Evolutionary conservation across 2,329 filamentous ascomycete species (phyloP), one percentile per base, ranked within the genome.

Genomic region (Aspergillus brunneoviolaceus): DNA sequence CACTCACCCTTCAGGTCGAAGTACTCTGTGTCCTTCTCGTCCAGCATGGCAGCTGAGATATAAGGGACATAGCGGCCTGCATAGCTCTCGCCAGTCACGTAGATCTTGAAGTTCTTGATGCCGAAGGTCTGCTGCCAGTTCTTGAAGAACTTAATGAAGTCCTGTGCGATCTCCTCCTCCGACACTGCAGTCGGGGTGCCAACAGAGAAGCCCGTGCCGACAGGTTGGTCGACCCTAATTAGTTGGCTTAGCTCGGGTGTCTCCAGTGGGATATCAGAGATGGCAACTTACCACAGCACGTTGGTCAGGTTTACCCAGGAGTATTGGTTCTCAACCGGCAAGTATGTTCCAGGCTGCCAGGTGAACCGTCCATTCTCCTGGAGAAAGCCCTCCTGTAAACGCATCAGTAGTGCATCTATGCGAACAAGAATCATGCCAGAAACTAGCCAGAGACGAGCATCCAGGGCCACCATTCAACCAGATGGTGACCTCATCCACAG

Each of bases 141-240:
- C 77, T 88, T 87, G 82, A 88, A 92, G 77, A 92, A 95, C 53
- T 89, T 89, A 21, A 90, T 77, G 72, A 94, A 92, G 65, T 94
- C 85, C 31, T 79, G 75, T 0, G 89, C 89, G 1, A 87, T 82
- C 63, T 92, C 89, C 49, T 87, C 84, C 65, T 92, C 85, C 62
- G 82, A 85, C 0, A 78, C 86, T 16, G 88, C 89, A 1, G 83
- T 90, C 4, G 86, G 82, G 0, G 74, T 84, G 16, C 90, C 90
- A 51, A 84, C 81, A 0, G 86, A 84, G 72, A 90, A 93, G 14
- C 90, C 90, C 0, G 89, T 89, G 31, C 82, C 82, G 12, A 84
- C 79, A 1, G 78, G 79, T 60, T 76, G 74, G 12, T 72, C 69
- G 23, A 75, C 69, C 69, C 67, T 72, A 25, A 29, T 6, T 6